Percentiles rank a stretch among this genome's conserved stretches.
Evolutionary conservation across 2,329 filamentous ascomycete species (phyloP).

Genomic region (Rhynchosporium graminicola): DNA sequence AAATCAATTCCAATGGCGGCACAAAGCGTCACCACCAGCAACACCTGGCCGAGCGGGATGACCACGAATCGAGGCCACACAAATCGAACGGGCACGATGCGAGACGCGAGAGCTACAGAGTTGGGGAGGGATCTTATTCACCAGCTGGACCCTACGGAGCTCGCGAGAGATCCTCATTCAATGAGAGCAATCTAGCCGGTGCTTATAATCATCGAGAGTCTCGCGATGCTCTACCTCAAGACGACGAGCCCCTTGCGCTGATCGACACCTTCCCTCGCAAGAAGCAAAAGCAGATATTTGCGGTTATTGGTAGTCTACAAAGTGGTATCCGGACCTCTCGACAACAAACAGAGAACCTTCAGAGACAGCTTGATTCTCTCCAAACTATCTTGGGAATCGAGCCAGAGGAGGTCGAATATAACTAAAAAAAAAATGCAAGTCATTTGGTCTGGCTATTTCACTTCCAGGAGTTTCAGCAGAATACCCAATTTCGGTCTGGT

Average conservation of each 20-base stretch:
- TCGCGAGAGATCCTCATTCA: not conserved
- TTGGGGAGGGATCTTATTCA: conserved; percentile 1
- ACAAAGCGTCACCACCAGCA: conserved; percentile 20
- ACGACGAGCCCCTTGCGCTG: conserved; percentile 17
- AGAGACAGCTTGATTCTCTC: conserved; percentile 32
- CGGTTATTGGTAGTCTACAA: conserved; percentile 34
- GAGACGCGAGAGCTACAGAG: not conserved
- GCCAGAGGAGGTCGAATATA: conserved; percentile 24
- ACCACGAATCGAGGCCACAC: not conserved
- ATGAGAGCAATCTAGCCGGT: not conserved
- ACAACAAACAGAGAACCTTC: conserved; percentile 34
- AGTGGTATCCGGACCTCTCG: conserved; percentile 30
- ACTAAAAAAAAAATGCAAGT: not conserved
- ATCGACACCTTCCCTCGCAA: conserved; percentile 34
- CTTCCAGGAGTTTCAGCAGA: not conserved
- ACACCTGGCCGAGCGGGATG: not conserved
- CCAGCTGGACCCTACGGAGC: conserved; percentile 2
- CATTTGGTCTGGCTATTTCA: not conserved
- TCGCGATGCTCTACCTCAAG: not conserved
- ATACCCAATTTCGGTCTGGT: conserved; percentile 4
- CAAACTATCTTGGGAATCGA: conserved; percentile 30
- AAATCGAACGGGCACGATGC: not conserved
- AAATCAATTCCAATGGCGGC: conserved; percentile 20
- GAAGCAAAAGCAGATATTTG: conserved; percentile 34
- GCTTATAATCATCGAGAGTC: not conserved